Conservation (phyloP, 306 rosid genomes). For the Benincasa hispida region DNA sequence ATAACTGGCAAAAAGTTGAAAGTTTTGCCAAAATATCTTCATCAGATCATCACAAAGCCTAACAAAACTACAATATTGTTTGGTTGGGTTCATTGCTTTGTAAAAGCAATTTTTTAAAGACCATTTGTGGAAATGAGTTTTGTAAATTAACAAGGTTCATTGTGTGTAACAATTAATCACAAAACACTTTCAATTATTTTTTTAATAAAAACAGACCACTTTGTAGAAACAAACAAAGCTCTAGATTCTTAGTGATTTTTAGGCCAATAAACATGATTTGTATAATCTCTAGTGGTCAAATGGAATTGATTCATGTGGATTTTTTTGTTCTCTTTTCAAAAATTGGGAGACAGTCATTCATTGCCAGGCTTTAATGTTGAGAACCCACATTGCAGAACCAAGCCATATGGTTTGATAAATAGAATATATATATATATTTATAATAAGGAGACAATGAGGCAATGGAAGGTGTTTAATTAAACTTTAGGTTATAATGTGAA, state of each 20-base stretch:
- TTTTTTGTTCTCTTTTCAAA: background rate
- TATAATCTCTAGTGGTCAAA: background rate
- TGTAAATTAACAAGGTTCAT: background rate
- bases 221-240: background rate
- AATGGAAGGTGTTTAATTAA: background rate
- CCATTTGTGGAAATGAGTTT: background rate
- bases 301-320: constrained; percentile 11
- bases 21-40: background rate
- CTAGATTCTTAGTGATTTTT: background rate
- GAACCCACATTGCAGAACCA: constrained; percentile 3
- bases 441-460: background rate
- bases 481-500: background rate
- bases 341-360: constrained; percentile 4
- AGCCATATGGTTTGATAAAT: constrained; percentile 7
- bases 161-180: background rate
- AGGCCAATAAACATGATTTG: background rate
- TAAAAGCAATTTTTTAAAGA: background rate
- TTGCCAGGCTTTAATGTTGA: constrained; percentile 21
- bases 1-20: background rate
- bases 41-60: background rate
- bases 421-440: background rate
- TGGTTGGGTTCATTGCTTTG: background rate
- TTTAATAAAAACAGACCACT: background rate
- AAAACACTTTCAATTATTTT: background rate
- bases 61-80: background rate